Base-by-base conservation (phyloP, 306 rosid species). In the Prosopis cineraria region DNA sequence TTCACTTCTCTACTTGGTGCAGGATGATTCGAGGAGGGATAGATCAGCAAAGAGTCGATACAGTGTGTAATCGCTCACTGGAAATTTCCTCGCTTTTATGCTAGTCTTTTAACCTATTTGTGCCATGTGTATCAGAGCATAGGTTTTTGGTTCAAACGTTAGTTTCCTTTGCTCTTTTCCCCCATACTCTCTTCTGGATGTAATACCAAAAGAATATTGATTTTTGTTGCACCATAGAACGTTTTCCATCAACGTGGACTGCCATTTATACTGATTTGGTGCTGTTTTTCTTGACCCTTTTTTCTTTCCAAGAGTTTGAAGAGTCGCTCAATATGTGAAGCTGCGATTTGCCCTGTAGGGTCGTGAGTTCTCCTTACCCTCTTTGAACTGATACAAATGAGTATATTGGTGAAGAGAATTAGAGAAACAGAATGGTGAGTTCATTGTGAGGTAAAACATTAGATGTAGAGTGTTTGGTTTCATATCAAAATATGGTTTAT, bases 21-120 rank as follows among this genome's bases (percentile, higher is more conserved):
- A 96, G 99, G 96, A 93, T 48, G 99, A 96, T 76, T 74, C 96
- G 19, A 93, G 43, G 84, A 93, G 83, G 72, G 93, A 85, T 40
- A 86, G 93, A 73, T 85, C 93, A 2, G 80, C 86, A 0, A 93
- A 90, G 84, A 44, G 76, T 77, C 97, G 99, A 78, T 96, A 96
- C 86, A 74, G 17, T 33, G 93, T 89, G 25, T 90, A 81, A 88
- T 53, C 69, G 1, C 27, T 24, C 24, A 48, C 33, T 69, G 72
- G 76, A 39, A 68, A 52, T 40, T 73, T 69, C 79, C 72, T 37
- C 20, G 50, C 6, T 14, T 29, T 19, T 70, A 81, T 82, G 74
- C 70, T 33, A 47, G 73, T 36, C 44, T 24, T 50, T 50, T 50
- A 43, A 52, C 76, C 74, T 65, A 72, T 48, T 69, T 56, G 67